A percentile compares a stretch with the other conserved stretches of the same genome.
Conservation (phyloP, 1,284 basidiomycete genomes). For the Tremellales sp. region DNA sequence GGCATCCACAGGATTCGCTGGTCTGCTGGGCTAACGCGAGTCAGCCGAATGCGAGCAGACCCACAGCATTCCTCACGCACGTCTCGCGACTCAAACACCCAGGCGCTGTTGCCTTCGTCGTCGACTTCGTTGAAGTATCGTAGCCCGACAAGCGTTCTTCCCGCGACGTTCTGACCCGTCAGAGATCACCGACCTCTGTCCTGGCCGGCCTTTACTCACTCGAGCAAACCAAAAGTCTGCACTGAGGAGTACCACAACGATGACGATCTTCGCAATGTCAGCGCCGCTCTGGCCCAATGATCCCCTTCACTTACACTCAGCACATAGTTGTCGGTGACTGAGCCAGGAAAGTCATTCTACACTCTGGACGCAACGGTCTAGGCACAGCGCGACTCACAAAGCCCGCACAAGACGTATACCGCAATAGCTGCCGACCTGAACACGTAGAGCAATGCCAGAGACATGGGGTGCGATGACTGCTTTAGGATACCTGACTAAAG, state of each 20-base stretch:
- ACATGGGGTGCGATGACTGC: slow-evolving; percentile 76
- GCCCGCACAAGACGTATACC: slow-evolving; percentile 81
- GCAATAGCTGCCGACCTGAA: slow-evolving; percentile 79
- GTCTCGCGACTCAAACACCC: slow-evolving; percentile 93
- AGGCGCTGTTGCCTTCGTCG: slow-evolving; percentile 89
- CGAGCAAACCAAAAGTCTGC: slow-evolving; percentile 97
- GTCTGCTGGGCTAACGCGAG: slow-evolving; percentile 67
- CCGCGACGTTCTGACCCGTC: slow-evolving; percentile 72
- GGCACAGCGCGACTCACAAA: too few species aligned
- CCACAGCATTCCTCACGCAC: slow-evolving; percentile 53
- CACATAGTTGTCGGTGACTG: slow-evolving; percentile 78
- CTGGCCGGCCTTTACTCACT: slow-evolving; percentile 51
- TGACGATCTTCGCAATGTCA: slow-evolving; percentile 65
- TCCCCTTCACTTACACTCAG: slow-evolving; percentile 66
- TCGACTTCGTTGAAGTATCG: slow-evolving; percentile 98
- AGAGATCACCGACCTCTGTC: slow-evolving; percentile 2
- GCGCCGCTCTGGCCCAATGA: slow-evolving; percentile 3
- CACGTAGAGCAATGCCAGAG: slow-evolving; percentile 75
- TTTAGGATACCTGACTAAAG: slow-evolving; percentile 40
- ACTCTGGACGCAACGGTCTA: background rate
- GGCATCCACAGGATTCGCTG: slow-evolving; percentile 83
- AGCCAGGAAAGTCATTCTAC: background rate
- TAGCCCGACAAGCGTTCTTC: slow-evolving; percentile 81
- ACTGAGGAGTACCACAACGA: slow-evolving; percentile 82
- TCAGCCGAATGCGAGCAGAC: background rate